Percentiles rank a stretch among this genome's conserved stretches.
Conservation (phyloP, 176 grass and related monocot genomes). For the Bromus sterilis region DNA sequence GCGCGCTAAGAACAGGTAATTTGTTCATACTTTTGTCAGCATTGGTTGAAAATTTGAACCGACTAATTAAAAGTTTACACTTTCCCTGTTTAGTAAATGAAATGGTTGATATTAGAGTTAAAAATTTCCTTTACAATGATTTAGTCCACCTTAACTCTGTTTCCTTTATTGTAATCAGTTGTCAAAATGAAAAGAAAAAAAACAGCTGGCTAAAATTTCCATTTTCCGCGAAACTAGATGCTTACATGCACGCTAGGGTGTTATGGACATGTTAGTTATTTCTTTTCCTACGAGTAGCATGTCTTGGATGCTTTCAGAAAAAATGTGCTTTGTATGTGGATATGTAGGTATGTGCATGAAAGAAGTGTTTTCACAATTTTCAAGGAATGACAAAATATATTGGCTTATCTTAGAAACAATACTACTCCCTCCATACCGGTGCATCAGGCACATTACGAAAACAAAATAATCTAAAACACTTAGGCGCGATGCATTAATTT, state of each 20-base stretch:
- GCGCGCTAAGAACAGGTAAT: neutral
- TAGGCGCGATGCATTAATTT: too few species aligned
- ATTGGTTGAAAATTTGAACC: neutral
- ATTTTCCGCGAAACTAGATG: neutral
- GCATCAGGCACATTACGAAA: too few species aligned
- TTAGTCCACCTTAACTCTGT: neutral
- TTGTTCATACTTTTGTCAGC: neutral
- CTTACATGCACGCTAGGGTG: neutral
- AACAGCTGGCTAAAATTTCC: too few species aligned
- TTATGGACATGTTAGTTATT: neutral
- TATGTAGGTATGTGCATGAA: neutral
- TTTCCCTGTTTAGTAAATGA: too few species aligned
- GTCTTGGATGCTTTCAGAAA: neutral
- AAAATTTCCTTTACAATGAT: neutral
- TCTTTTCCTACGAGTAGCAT: neutral
- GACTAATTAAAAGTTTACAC: too few species aligned
- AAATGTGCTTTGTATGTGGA: neutral
- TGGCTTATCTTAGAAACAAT: neutral
- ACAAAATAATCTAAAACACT: too few species aligned
- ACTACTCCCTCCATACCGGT: too few species aligned
- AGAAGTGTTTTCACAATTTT: neutral
- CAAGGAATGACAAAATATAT: neutral
- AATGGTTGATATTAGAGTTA: neutral
- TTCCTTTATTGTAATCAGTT: neutral
- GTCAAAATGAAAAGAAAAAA: neutral